Conservation (phyloP, 306 rosid species). For the Lotus japonicus region DNA sequence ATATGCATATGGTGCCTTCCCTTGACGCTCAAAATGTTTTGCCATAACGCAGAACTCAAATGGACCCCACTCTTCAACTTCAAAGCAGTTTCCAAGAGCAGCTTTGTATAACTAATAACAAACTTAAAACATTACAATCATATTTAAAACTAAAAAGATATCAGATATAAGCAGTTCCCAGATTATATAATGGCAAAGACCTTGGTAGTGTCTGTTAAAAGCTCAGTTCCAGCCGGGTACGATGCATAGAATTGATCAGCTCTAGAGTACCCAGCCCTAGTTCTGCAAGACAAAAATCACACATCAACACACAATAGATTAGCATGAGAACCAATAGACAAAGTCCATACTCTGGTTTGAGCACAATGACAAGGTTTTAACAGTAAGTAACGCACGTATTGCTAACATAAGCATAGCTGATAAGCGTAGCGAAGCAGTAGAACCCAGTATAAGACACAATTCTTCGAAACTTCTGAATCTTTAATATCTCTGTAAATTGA, state of each 20-base stretch:
- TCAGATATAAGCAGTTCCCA: background rate
- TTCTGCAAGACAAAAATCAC: slow-evolving; percentile 48
- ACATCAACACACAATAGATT: background rate
- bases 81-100: slow-evolving; percentile 88
- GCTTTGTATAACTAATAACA: slow-evolving; percentile 68
- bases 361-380: background rate
- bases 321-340: background rate
- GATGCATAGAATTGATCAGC: slow-evolving; percentile 93
- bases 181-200: slow-evolving; percentile 14
- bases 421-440: slow-evolving; percentile 59
- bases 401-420: slow-evolving; percentile 64
- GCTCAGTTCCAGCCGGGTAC: slow-evolving; percentile 94
- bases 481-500: slow-evolving; percentile 52
- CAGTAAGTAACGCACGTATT: slow-evolving; percentile 56
- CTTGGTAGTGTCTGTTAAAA: slow-evolving; percentile 75
- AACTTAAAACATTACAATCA: slow-evolving; percentile 13
- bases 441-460: slow-evolving; percentile 74
- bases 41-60: slow-evolving; percentile 84
- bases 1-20: slow-evolving; percentile 79
- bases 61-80: slow-evolving; percentile 90
- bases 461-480: slow-evolving; percentile 83
- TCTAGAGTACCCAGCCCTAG: slow-evolving; percentile 93
- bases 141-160: background rate
- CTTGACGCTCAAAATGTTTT: slow-evolving; percentile 90
- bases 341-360: background rate